These are phyloP conservation scores for Coniochaeta prunicola DNA, from an alignment of 2,329 filamentous ascomycete species.

Conservation along the genomic window DNA sequence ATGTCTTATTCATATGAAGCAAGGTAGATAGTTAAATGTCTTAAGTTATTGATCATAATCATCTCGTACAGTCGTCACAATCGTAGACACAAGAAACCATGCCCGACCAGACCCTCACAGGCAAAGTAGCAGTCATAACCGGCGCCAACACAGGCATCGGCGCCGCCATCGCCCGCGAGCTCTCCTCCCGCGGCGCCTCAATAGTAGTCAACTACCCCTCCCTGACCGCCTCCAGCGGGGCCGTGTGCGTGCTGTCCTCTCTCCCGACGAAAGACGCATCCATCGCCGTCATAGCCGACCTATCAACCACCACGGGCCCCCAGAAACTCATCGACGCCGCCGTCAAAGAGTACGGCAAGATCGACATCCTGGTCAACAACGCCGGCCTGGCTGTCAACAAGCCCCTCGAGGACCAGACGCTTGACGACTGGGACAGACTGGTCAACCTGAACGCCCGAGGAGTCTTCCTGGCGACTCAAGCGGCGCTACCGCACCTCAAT, in stretches of 20 bases:
- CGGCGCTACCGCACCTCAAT: conserved; percentile 44
- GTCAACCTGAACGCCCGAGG: conserved; percentile 52
- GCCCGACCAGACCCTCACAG: conserved; percentile 10
- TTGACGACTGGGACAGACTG: conserved; percentile 42
- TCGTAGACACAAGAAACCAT: neutral
- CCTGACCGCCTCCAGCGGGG: neutral
- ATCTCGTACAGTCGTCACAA: neutral
- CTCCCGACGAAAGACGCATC: neutral
- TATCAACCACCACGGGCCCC: conserved; percentile 34
- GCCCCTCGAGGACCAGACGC: conserved; percentile 32
- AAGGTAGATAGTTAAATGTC: too few species aligned
- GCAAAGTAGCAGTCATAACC: conserved; percentile 45
- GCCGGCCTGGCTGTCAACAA: conserved; percentile 44
- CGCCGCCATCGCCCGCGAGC: conserved; percentile 32
- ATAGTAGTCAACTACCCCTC: conserved; percentile 39
- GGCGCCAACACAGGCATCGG: conserved; percentile 37
- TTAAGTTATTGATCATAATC: neutral
- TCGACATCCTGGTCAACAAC: conserved; percentile 53
- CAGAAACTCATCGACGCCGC: conserved; percentile 40
- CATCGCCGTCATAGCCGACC: conserved; percentile 47
- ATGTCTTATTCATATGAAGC: neutral
- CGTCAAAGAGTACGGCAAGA: conserved; percentile 41
- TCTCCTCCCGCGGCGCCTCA: conserved; percentile 35
- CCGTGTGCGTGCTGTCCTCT: neutral
- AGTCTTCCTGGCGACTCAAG: conserved; percentile 45